Evolutionary conservation across 495 filamentous ascomycete genomes (phyloP).

Genomic region (Penicillium lividum): DNA sequence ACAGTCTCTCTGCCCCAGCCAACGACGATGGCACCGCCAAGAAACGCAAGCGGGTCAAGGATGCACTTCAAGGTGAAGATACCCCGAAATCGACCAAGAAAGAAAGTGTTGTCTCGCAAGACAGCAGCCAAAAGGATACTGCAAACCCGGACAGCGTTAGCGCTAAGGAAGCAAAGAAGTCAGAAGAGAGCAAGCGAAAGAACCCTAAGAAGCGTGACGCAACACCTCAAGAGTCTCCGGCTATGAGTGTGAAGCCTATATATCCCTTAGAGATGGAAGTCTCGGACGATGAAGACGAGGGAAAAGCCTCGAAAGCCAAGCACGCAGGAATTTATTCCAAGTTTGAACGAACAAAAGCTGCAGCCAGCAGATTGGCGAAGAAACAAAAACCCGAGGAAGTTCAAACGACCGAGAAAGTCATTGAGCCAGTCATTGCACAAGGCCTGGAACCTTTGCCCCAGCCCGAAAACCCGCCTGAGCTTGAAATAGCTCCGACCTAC

Average conservation of each 20-base stretch:
- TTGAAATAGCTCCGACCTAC: conserved; percentile 47
- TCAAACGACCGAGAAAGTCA: conserved; percentile 16
- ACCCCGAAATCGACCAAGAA: conserved; percentile 27
- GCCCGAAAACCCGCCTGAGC: conserved; percentile 59
- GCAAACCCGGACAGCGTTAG: conserved; percentile 21
- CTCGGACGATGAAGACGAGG: conserved; percentile 12
- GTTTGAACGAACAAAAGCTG: conserved; percentile 44
- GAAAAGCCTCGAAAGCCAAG: conserved; percentile 34
- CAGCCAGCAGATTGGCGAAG: conserved; percentile 32
- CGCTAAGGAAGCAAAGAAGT: conserved; percentile 30
- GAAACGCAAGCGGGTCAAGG: conserved; percentile 27
- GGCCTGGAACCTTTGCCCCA: conserved; percentile 78
- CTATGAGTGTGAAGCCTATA: conserved; percentile 17
- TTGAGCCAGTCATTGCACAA: conserved; percentile 54
- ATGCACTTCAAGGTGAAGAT: conserved; percentile 18
- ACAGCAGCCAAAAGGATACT: conserved; percentile 25
- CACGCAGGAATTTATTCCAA: conserved; percentile 47
- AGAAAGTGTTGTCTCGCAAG: conserved; percentile 33
- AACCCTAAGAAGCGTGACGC: conserved; percentile 17
- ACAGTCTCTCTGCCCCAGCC: conserved; percentile 20
- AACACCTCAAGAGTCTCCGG: conserved; percentile 20
- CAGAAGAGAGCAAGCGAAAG: conserved; percentile 32
- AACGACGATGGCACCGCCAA: conserved; percentile 23
- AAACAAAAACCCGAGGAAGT: conserved; percentile 26
- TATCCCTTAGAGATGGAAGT: conserved; percentile 13